These are phyloP conservation scores for Acarospora socialis DNA, from an alignment of 2,329 filamentous ascomycete species.

Conservation along the genomic window DNA sequence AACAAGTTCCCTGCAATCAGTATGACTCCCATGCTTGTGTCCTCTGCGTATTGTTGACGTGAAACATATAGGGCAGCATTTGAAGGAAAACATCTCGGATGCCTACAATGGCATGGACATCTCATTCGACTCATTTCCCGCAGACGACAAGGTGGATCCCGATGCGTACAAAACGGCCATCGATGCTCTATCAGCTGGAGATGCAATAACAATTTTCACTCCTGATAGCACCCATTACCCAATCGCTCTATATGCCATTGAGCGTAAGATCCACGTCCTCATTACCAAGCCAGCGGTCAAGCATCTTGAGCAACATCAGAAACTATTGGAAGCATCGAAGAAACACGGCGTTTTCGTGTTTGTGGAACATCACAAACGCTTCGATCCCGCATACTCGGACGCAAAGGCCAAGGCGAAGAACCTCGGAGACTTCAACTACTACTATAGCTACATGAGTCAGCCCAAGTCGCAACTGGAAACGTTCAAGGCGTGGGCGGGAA, in stretches of 20 bases:
- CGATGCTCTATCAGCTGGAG: slow-evolving; percentile 64
- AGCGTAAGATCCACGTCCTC: slow-evolving; percentile 75
- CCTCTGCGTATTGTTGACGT: slow-evolving; percentile 1
- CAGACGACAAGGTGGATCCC: slow-evolving; percentile 56
- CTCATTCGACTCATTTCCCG: slow-evolving; percentile 69
- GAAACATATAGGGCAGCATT: slow-evolving; percentile 50
- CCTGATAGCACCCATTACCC: slow-evolving; percentile 86
- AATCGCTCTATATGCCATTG: slow-evolving; percentile 83
- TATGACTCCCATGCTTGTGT: slow-evolving; percentile 31
- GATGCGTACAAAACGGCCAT: slow-evolving; percentile 83
- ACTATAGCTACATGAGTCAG: slow-evolving; percentile 94
- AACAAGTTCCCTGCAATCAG: slow-evolving; percentile 85
- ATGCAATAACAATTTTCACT: slow-evolving; percentile 92
- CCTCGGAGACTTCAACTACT: slow-evolving; percentile 94
- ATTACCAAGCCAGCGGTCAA: slow-evolving; percentile 92
- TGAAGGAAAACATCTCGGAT: slow-evolving; percentile 73
- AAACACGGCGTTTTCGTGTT: slow-evolving; percentile 76
- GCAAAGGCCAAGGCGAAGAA: slow-evolving; percentile 61
- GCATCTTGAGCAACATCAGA: slow-evolving; percentile 62
- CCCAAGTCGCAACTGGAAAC: slow-evolving; percentile 84
- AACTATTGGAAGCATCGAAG: slow-evolving; percentile 56
- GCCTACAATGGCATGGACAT: slow-evolving; percentile 84
- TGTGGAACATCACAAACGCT: slow-evolving; percentile 94
- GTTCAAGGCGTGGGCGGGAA: slow-evolving; percentile 87
- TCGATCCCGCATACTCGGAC: slow-evolving; percentile 83